These are phyloP conservation scores for Colletotrichum euphorbiae DNA, from an alignment of 2,329 filamentous ascomycete genomes.

Conservation along the genomic window DNA sequence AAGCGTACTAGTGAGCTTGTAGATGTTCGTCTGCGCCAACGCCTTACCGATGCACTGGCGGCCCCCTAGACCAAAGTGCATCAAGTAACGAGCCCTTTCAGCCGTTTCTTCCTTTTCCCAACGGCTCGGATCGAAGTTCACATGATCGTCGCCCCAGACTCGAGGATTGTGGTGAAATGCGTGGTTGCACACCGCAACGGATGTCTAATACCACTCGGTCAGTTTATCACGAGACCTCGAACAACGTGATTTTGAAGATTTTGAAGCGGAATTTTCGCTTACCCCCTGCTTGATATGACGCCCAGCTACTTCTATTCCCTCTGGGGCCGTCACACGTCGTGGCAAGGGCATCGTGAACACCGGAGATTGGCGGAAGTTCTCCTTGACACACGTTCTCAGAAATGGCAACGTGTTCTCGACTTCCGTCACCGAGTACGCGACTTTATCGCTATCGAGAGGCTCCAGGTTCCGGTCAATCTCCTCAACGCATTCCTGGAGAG, in stretches of 20 bases:
- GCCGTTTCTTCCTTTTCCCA: slow-evolving; percentile 22
- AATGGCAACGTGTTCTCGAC: slow-evolving; percentile 9
- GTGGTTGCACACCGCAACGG: slow-evolving; percentile 28
- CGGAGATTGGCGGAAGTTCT: slow-evolving; percentile 20
- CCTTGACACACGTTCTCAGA: slow-evolving; percentile 16
- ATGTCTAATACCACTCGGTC: not conserved
- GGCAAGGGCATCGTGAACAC: slow-evolving; percentile 32
- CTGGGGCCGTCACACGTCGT: slow-evolving; percentile 20
- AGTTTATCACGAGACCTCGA: not conserved
- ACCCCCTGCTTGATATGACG: slow-evolving; percentile 29
- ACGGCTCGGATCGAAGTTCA: not conserved
- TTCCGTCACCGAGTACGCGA: slow-evolving; percentile 10
- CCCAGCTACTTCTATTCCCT: slow-evolving; percentile 12
- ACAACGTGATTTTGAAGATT: too few species aligned
- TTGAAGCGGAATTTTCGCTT: not conserved
- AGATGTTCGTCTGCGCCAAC: slow-evolving; percentile 28
- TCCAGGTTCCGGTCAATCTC: slow-evolving; percentile 12
- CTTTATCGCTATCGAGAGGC: slow-evolving; percentile 5
- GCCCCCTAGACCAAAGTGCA: slow-evolving; percentile 29
- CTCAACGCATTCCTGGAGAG: not conserved
- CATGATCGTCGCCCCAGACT: slow-evolving; percentile 25
- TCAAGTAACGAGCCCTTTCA: slow-evolving; percentile 12
- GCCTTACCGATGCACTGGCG: slow-evolving; percentile 31
- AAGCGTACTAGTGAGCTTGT: slow-evolving; percentile 21
- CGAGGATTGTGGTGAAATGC: slow-evolving; percentile 20